Percentiles rank a stretch among this genome's conserved stretches.
phyloP scores from a whole-genome alignment of 73 alveolate genomes.

The Paramecium octaurelia region DNA sequence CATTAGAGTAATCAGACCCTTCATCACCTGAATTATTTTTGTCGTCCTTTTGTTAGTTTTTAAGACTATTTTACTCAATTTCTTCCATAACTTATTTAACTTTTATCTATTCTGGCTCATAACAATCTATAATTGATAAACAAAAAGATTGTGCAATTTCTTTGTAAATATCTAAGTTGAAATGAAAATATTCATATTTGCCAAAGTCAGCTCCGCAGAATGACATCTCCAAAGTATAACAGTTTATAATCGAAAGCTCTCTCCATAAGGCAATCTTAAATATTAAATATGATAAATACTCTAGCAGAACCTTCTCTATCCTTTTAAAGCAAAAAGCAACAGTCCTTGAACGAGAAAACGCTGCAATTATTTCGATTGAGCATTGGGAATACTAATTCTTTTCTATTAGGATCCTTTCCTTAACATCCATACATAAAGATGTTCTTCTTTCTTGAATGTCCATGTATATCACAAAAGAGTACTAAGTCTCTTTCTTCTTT shows the following conservation, averaged over 20 bases:
- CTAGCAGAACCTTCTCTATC: slow-evolving; percentile 95
- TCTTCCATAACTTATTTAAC: slow-evolving; percentile 82
- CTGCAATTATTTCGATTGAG: slow-evolving; percentile 85
- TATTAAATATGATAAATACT: slow-evolving; percentile 31
- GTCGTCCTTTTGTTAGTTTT: slow-evolving; percentile 56
- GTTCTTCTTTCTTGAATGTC: slow-evolving; percentile 98
- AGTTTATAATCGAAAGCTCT: slow-evolving; percentile 85
- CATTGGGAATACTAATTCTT: slow-evolving; percentile 90
- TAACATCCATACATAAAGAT: slow-evolving; percentile 91
- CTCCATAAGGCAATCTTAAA: slow-evolving; percentile 78
- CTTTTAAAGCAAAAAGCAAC: slow-evolving; percentile 88
- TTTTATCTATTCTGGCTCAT: slow-evolving; percentile 92
- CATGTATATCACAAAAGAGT: slow-evolving; percentile 98
- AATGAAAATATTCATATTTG: slow-evolving; percentile 89
- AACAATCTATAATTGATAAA: slow-evolving; percentile 90
- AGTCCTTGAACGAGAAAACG: slow-evolving; percentile 86
- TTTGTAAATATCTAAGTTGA: slow-evolving; percentile 81
- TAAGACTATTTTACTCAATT: slow-evolving; percentile 67
- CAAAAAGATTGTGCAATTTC: slow-evolving; percentile 93
- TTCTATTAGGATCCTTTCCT: slow-evolving; percentile 87
- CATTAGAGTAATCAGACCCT: slow-evolving; percentile 64
- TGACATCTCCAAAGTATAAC: slow-evolving; percentile 91
- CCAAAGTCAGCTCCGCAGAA: slow-evolving; percentile 97
- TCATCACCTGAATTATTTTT: slow-evolving; percentile 57
- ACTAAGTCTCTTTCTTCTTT: slow-evolving; percentile 92